These are phyloP conservation scores for Cordyceps javanica DNA, from an alignment of 2,329 filamentous ascomycete species.

Conservation along the genomic window DNA sequence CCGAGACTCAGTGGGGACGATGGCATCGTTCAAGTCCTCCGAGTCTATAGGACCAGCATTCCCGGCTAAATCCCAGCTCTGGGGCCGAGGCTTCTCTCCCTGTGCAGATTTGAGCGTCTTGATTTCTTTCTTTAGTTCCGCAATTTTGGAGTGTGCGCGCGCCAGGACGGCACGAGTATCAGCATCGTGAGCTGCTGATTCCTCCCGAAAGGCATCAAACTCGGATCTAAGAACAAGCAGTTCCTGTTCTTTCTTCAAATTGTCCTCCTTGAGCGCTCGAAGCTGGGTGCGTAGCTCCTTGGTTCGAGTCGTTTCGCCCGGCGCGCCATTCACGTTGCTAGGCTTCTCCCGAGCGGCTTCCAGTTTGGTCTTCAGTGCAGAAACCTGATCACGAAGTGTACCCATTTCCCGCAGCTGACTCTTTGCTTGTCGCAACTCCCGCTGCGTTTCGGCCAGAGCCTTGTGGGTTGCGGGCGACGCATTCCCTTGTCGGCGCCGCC, in stretches of 20 bases:
- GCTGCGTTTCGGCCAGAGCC: constrained; percentile 45
- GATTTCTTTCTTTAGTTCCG: constrained; percentile 48
- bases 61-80: constrained; percentile 25
- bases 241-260: constrained; percentile 42
- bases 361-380: constrained; percentile 44
- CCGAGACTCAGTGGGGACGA: constrained; percentile 10
- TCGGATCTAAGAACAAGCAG: constrained; percentile 44
- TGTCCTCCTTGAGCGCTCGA: constrained; percentile 37
- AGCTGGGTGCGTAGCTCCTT: constrained; percentile 37
- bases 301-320: constrained; percentile 21
- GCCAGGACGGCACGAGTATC: constrained; percentile 51
- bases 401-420: constrained; percentile 48
- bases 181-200: constrained; percentile 46
- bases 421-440: constrained; percentile 48
- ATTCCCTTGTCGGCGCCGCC: constrained; percentile 30
- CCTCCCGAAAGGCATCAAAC: constrained; percentile 47
- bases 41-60: constrained; percentile 8
- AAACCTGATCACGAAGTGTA: constrained; percentile 47
- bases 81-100: constrained; percentile 20
- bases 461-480: constrained; percentile 45
- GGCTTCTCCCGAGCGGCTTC: constrained; percentile 25
- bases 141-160: constrained; percentile 51
- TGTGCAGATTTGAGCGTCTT: constrained; percentile 34
- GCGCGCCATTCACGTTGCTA: constrained; percentile 31
- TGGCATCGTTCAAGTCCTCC: neutral